Evolutionary conservation across 441 rosid genomes (phyloP), one percentile per base, ranked within the genome.

Genomic region (Kokia cookei): DNA sequence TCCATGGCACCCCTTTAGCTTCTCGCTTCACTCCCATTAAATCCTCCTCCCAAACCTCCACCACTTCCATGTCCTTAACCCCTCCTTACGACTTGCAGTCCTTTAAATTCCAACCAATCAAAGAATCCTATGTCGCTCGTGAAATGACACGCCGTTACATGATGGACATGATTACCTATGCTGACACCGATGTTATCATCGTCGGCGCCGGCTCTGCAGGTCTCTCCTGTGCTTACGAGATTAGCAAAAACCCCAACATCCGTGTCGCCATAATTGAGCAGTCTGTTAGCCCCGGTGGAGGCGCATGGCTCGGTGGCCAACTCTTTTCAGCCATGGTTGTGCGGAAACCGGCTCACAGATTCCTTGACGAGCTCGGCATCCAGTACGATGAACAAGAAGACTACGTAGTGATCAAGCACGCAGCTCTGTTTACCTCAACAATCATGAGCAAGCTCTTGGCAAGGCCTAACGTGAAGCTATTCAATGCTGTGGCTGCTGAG

Each of bases 1-100:
- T 78, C 75, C 60, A 78, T 67, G 77, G 77, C 75, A 9, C 54
- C 17, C 65, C 75, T 17, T 40, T 78, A 48, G 10, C 78, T 12
- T 64, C 77, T 71, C 26, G 75, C 47, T 37, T 69, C 73, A 57
- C 66, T 40, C 43, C 76, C 75, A 32, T 75, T 65, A 71, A 60
- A 26, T 59, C 79, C 22, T 73, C 78, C 53, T 12, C 35, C 1
- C 53, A 42, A 10, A 7, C 9, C 45, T n/a, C 29, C 69, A 53
- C 26, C 58, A 10, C 10, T 55, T 55, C 60, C 13, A 55, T 55
- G 29, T 55, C 60, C 4, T 26, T 27, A 22, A 22, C 13, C 24
- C 60, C 60, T 11, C 13, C 60, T 12, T 55, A 55, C 10, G 29
- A 55, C 10, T 13, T 55, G 29, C 22, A 55, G 14, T 8, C 22